Evolutionary conservation across 805 yeast genomes (phyloP).

Genomic region (Candida ficus): DNA sequence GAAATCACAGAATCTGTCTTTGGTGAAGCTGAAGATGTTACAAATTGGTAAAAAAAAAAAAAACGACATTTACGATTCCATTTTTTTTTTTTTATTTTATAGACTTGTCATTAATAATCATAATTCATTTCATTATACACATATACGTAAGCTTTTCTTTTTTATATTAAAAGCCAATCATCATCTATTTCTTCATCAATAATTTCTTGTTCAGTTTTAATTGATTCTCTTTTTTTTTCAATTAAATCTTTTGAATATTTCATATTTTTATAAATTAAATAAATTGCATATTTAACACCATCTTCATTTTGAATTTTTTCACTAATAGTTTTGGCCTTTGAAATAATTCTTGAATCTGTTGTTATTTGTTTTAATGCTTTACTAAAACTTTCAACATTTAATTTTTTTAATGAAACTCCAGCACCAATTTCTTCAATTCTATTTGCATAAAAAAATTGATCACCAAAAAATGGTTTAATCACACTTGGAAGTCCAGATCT

Average conservation of each 20-base stretch:
- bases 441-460: conserved; percentile 86
- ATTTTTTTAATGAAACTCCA: conserved; percentile 65
- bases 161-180: background rate
- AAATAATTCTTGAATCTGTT: conserved; percentile 58
- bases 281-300: conserved; percentile 77
- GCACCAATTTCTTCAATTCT: conserved; percentile 87
- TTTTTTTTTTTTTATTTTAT: too few species aligned
- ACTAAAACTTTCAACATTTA: conserved; percentile 58
- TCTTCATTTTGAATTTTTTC: conserved; percentile 61
- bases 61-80: too few species aligned
- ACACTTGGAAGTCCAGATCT: conserved; percentile 85
- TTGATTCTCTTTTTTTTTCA: too few species aligned
- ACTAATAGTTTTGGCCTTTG: conserved; percentile 62
- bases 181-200: conserved; percentile 8
- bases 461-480: conserved; percentile 93
- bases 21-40: conserved; percentile 93
- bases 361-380: conserved; percentile 69
- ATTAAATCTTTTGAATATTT: conserved; percentile 39
- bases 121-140: background rate
- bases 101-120: background rate
- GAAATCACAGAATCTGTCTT: conserved; percentile 60
- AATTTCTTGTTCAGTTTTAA: too few species aligned
- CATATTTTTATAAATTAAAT: conserved; percentile 69
- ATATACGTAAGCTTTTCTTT: background rate
- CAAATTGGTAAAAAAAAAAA: conserved; percentile 92